phyloP scores from a whole-genome alignment of 257 asterid genomes.

The Capsicum rhomboideum region DNA sequence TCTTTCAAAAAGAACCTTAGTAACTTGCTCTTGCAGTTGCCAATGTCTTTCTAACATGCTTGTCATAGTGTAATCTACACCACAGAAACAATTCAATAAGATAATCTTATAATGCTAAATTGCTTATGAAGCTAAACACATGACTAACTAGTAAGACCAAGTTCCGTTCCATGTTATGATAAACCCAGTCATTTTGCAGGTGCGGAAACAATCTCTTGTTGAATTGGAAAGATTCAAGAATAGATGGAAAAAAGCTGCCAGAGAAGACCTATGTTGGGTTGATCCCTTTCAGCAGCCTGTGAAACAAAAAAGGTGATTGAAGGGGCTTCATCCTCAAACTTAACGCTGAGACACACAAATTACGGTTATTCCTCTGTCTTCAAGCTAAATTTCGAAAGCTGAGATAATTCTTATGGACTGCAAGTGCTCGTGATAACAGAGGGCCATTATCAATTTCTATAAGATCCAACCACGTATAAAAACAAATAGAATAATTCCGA shows the following conservation, averaged over 20 bases:
- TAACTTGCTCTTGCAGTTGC: background rate
- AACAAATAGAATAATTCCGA: background rate
- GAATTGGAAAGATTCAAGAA: constrained; percentile 52
- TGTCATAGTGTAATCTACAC: background rate
- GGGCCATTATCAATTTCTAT: background rate
- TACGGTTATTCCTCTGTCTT: background rate
- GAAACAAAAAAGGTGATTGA: constrained; percentile 7
- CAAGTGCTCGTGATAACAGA: background rate
- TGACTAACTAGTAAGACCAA: background rate
- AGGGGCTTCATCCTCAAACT: background rate
- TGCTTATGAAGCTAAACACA: background rate
- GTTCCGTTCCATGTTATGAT: background rate
- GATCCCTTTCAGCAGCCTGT: constrained; percentile 36
- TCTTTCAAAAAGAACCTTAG: background rate
- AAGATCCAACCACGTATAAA: background rate
- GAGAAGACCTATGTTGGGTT: constrained; percentile 62
- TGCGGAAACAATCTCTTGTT: constrained; percentile 32
- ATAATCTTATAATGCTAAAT: background rate
- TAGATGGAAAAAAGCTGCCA: constrained; percentile 61
- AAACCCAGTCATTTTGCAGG: constrained; percentile 24
- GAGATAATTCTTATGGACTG: background rate
- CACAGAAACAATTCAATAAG: background rate
- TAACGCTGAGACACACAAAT: background rate
- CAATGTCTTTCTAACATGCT: background rate
- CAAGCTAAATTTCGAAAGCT: background rate